A percentile compares a stretch with the other conserved stretches of the same genome.
phyloP scores from a whole-genome alignment of 257 asterid genomes.

The Ligustrum vulgare region DNA sequence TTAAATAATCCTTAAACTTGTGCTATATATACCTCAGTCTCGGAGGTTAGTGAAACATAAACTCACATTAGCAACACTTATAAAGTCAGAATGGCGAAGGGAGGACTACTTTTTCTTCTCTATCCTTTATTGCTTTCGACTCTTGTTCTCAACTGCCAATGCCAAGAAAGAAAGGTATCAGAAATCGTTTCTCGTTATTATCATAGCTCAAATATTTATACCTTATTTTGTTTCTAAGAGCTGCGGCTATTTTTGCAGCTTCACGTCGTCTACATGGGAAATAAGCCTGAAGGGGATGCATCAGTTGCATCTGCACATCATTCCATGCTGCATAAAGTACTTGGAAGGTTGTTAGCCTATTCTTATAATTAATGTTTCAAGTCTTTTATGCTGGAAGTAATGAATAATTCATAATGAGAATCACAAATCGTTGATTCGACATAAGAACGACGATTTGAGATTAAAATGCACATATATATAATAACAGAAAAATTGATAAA shows the following conservation, averaged over 20 bases:
- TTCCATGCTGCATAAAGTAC: slow-evolving; percentile 35
- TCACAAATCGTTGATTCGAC: no score
- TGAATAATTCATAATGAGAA: no score
- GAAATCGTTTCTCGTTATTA: background rate
- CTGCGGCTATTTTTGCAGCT: slow-evolving; percentile 22
- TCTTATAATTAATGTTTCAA: no score
- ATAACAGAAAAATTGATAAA: no score
- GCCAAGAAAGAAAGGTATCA: slow-evolving; percentile 40
- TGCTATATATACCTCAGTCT: slow-evolving; percentile 24
- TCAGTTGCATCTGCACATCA: slow-evolving; percentile 39
- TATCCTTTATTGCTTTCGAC: slow-evolving; percentile 34
- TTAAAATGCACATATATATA: no score
- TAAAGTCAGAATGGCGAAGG: slow-evolving; percentile 27
- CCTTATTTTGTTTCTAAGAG: background rate
- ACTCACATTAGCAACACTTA: background rate
- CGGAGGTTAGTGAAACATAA: slow-evolving; percentile 5
- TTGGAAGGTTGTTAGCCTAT: slow-evolving; percentile 38
- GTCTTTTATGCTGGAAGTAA: no score
- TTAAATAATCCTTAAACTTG: background rate
- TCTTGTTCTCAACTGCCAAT: slow-evolving; percentile 36
- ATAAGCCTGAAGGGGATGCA: slow-evolving; percentile 28
- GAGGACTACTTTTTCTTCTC: slow-evolving; percentile 26
- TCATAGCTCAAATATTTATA: background rate
- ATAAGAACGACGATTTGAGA: no score
- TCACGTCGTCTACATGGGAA: slow-evolving; percentile 50